phyloP scores from a whole-genome alignment of 495 filamentous ascomycete genomes.

The Aspergillus affinis region DNA sequence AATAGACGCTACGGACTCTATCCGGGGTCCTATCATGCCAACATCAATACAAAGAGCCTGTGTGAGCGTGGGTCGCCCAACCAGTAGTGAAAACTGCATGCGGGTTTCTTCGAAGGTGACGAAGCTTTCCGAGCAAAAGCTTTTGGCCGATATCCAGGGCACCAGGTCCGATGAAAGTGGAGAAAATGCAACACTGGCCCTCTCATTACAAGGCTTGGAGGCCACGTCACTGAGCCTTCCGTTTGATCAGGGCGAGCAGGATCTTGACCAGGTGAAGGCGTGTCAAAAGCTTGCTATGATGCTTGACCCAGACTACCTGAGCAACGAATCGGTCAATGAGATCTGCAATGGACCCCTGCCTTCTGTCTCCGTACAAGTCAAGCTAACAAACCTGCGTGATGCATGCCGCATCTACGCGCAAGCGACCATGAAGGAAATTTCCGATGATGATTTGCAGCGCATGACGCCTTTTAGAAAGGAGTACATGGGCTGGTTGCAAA shows the following conservation, averaged over 20 bases:
- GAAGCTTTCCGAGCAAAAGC: not conserved
- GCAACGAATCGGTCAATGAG: not conserved
- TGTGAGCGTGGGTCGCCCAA: not conserved
- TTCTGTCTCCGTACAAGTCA: not conserved
- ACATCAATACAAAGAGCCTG: not conserved
- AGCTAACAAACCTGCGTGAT: not conserved
- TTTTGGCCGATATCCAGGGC: not conserved
- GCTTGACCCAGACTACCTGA: conserved; percentile 6
- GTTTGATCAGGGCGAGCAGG: not conserved
- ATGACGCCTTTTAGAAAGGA: not conserved
- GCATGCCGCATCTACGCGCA: conserved; percentile 2
- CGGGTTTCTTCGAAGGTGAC: not conserved
- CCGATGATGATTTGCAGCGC: conserved; percentile 1
- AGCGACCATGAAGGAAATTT: not conserved
- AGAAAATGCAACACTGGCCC: not conserved
- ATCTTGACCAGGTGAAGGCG: not conserved
- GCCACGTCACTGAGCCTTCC: not conserved
- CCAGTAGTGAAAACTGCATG: not conserved
- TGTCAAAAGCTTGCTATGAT: conserved; percentile 6
- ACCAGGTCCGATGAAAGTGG: not conserved
- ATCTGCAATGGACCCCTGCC: conserved; percentile 3
- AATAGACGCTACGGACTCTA: not conserved
- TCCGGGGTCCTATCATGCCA: conserved; percentile 1
- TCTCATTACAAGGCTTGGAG: not conserved
- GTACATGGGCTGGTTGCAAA: not conserved